These are phyloP conservation scores for Pyrenula massariospora DNA, from an alignment of 495 filamentous ascomycete species.

Conservation along the genomic window DNA sequence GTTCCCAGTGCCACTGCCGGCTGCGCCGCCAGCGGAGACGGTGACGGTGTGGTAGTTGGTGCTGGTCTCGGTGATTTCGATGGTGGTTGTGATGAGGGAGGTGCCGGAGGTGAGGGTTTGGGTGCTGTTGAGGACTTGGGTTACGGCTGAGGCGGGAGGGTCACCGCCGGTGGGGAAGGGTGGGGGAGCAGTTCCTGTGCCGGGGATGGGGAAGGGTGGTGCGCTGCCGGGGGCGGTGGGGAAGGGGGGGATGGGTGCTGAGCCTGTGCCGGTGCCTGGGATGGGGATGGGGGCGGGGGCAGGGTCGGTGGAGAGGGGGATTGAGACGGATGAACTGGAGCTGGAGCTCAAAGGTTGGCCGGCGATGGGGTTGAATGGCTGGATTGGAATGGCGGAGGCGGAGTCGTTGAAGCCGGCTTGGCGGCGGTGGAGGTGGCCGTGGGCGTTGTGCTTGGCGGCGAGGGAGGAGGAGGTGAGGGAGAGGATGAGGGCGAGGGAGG, in stretches of 20 bases:
- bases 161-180: background rate
- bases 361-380: background rate
- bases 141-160: background rate
- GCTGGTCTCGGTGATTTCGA: background rate
- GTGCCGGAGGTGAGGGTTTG: background rate
- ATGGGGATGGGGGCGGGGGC: too few relatives aligned
- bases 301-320: background rate
- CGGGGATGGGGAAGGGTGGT: background rate
- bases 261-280: background rate
- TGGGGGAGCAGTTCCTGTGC: background rate
- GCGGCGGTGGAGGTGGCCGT: background rate
- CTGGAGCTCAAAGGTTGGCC: background rate
- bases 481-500: background rate
- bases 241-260: background rate
- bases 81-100: background rate
- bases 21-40: background rate
- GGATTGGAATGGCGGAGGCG: background rate
- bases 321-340: background rate
- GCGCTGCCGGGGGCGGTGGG: too few relatives aligned
- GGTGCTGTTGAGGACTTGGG: background rate
- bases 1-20: background rate
- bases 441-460: background rate
- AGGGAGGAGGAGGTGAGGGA: background rate
- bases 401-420: background rate
- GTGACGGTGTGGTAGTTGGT: background rate